Evolutionary conservation across 768 basidiomycete genomes (phyloP), one percentile per base, ranked within the genome.

Genomic region (Suillus tomentosus): DNA sequence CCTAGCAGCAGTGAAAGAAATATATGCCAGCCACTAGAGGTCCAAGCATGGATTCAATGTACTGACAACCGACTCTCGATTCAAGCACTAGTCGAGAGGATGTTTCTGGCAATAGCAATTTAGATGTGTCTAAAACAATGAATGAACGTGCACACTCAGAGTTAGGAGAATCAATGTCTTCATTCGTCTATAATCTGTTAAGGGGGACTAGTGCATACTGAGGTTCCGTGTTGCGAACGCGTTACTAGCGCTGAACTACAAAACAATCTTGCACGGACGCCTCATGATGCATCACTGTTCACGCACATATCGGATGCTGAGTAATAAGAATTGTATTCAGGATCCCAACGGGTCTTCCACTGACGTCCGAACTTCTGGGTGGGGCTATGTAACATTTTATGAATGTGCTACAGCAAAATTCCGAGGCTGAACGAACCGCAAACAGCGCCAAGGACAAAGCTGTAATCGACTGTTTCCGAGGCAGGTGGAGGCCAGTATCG

Each of bases 401-500:
- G 10, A 57, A 65, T 65, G 53, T 76, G 48, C 63, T 66, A 62
- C 56, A 68, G 67, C 8, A 51, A 3, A 87, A 65, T 67, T 91
- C 90, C 0, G 88, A 92, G 2, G 80, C 73, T 0, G 90, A 90
- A 6, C 87, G 84, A 56, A 74, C 90, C 2, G 95, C 96, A 73
- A 97, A 10, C 87, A 85, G 14, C n/a, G n/a, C n/a, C 87, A 13
- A 80, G 77, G 3, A 88, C 77, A 68, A 92, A 91, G 0, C 89
- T 90, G 5, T 90, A 86, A 65, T 85, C 83, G 55, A 78, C 76
- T 10, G 81, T 78, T 62, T 89, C 82, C 78, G 81, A 79, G 1
- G 86, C 82, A 0, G 91, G 91, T 8, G 92, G 91, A 31, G 2
- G 94, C 93, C 3, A 89, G 79, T 13, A 93, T 79, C 0, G 93